Conservation (phyloP, 176 grass and related monocot species). For the Zea mays region Zm-B73-REFERENCE-NAM-5.0 NC_050101.1:162211001-162211500, state of each 20-base stretch:
- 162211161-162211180: slow-evolving; percentile 45
- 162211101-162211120: slow-evolving; percentile 47
- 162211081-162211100: slow-evolving; percentile 24
- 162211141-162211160: slow-evolving; percentile 46
- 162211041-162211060: slow-evolving; percentile 84
- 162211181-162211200: slow-evolving; percentile 69
- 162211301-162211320: slow-evolving; percentile 12
- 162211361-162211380: slow-evolving; percentile 50
- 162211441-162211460: slow-evolving; percentile 37
- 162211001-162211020: slow-evolving; percentile 78
- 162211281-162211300: not conserved
- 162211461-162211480: slow-evolving; percentile 30
- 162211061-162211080: slow-evolving; percentile 26
- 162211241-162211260: slow-evolving; percentile 1
- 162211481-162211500: slow-evolving; percentile 44
- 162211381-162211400: slow-evolving; percentile 36
- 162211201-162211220: slow-evolving; percentile 95
- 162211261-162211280: slow-evolving; percentile 6
- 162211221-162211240: slow-evolving; percentile 92
- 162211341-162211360: slow-evolving; percentile 52
- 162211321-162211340: slow-evolving; percentile 40
- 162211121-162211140: slow-evolving; percentile 36
- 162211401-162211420: slow-evolving; percentile 45
- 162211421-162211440: slow-evolving; percentile 57
- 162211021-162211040: slow-evolving; percentile 82